phyloP scores from a whole-genome alignment of 495 filamentous ascomycete species.

The Bombardia bombarda region DNA sequence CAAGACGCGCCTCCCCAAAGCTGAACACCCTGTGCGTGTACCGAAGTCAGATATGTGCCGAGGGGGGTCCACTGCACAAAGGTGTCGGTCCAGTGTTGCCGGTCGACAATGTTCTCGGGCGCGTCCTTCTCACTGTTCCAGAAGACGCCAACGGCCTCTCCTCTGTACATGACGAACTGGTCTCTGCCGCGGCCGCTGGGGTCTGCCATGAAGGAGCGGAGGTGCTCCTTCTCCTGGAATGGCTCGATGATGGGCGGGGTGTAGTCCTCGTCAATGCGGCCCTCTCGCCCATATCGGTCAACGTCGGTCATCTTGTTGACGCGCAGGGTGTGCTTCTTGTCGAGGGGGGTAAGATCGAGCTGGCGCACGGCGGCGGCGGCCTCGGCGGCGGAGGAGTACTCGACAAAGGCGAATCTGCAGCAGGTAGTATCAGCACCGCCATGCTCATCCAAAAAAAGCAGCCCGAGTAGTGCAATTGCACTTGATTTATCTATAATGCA shows the following conservation, averaged over 20 bases:
- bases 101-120: conserved; percentile 82
- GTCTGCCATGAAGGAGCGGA: conserved; percentile 88
- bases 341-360: conserved; percentile 74
- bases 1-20: conserved; percentile 90
- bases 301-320: conserved; percentile 99
- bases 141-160: conserved; percentile 85
- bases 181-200: conserved; percentile 78
- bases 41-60: conserved; percentile 87
- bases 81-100: conserved; percentile 90
- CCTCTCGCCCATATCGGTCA: conserved; percentile 90
- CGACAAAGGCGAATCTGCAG: conserved; percentile 82
- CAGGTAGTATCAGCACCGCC: conserved; percentile 7
- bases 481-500: no score
- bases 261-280: conserved; percentile 86
- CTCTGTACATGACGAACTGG: conserved; percentile 86
- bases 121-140: conserved; percentile 95
- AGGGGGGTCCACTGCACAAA: conserved; percentile 97
- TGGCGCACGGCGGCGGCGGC: conserved; percentile 79
- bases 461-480: background rate
- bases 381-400: conserved; percentile 88
- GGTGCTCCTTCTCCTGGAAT: conserved; percentile 87
- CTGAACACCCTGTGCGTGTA: conserved; percentile 91
- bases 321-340: conserved; percentile 88
- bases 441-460: background rate
- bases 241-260: conserved; percentile 64